These are phyloP conservation scores for Priceomyces fermenticarens DNA, from an alignment of 805 yeast species.

Conservation along the genomic window DNA sequence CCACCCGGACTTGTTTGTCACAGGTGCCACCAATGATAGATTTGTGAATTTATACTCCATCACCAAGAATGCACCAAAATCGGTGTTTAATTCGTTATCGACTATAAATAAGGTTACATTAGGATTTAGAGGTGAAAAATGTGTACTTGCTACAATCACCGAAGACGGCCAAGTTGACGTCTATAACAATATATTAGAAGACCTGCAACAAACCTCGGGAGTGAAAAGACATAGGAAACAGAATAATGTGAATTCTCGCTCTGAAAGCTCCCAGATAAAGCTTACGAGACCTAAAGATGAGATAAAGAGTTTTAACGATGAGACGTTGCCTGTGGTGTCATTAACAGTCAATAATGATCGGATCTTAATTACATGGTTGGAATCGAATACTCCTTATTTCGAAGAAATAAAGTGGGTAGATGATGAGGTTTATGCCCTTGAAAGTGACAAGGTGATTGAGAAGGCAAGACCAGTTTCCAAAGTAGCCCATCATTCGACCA, in stretches of 20 bases:
- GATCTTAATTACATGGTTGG: conserved; percentile 57
- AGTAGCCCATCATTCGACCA: conserved; percentile 38
- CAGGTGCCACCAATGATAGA: conserved; percentile 78
- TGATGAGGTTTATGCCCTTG: conserved; percentile 23
- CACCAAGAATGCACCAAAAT: conserved; percentile 39
- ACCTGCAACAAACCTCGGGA: conserved; percentile 22
- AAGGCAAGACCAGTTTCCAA: conserved; percentile 42
- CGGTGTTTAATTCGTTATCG: conserved; percentile 69
- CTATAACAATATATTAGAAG: conserved; percentile 54
- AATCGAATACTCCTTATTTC: conserved; percentile 56
- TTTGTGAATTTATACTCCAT: conserved; percentile 70
- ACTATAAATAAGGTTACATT: conserved; percentile 49
- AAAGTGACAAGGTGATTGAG: conserved; percentile 19
- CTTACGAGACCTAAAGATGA: conserved; percentile 47
- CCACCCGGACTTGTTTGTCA: conserved; percentile 49
- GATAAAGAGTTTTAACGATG: conserved; percentile 27
- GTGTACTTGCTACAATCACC: conserved; percentile 54
- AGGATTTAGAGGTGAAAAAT: conserved; percentile 26
- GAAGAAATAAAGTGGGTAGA: conserved; percentile 52
- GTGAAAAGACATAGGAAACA: conserved; percentile 46
- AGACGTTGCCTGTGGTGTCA: conserved; percentile 26
- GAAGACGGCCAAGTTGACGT: conserved; percentile 76
- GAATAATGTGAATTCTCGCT: conserved; percentile 45
- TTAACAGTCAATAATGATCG: conserved; percentile 28
- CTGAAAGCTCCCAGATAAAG: conserved; percentile 43